Base-by-base conservation (phyloP, 805 yeast species). In the Zygosaccharomyces kombuchaensis region DNA sequence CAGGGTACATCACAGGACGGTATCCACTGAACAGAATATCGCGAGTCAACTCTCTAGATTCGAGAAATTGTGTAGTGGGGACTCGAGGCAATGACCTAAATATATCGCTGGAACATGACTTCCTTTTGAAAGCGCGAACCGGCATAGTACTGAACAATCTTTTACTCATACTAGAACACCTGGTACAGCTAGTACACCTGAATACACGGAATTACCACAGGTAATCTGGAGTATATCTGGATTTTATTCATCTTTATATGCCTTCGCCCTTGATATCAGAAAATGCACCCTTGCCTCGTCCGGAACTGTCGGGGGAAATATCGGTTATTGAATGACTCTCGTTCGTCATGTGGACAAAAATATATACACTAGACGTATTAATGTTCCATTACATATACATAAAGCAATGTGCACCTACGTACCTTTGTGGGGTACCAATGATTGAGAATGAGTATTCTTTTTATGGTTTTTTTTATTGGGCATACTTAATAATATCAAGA, bases 1-100 rank as follows among this genome's bases (percentile, higher is more conserved):
- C 64, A 0, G 68, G 68, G 35, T 60, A 60, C 44, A 52, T 56
- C 4, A 62, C 51, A 0, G 68, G 68, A 29, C 65, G 46, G 46
- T 64, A 64, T 13, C 68, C 68, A 47, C 62, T 57, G 44, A 54
- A 62, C 31, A 64, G 45, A 9, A 64, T 62, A 46, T 64, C 68
- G 2, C 58, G 52, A 3, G 56, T 50, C 17, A 64, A 46, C 40
- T 57, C 58, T 13, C 52, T 48, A 4, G 56, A 55, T 31, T 60
- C 64, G 27, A 64, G 39, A 38, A 57, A 64, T 40, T 55, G 58
- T 3, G 68, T 62, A 22, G 61, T 62, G 1, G 68, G 68, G 4
- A 63, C 68, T 29, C 55, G 53, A 9, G 68, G 68, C 29, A 63
- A 45, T n/a, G 47, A 43, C 37, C 59, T 52, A 38, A 55, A 60